Evolutionary conservation across 805 yeast genomes (phyloP), one percentile per base, ranked within the genome.

Genomic region (Kuraishia cidri): DNA sequence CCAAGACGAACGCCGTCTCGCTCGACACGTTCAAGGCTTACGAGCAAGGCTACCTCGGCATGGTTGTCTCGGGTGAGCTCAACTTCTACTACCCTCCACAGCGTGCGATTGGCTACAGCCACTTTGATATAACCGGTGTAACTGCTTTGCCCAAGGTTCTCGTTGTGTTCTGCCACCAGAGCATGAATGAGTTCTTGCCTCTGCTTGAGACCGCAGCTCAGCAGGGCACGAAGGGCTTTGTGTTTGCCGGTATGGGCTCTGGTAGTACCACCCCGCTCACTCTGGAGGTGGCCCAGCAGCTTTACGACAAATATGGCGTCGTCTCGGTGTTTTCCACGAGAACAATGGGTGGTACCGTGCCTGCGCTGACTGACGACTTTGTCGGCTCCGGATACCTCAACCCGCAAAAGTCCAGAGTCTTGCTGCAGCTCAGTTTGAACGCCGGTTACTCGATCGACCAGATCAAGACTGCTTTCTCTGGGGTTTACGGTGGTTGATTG

Each of bases 41-140:
- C n/a, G 79, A 81, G 38, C 83, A 78, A 46, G 86, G 86, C 9
- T 78, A 75, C 47, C 51, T 79, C 43, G 87, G 87, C 4, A 74
- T 71, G 45, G 77, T 78, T 47, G 81, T 78, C 24, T 74, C 76
- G 46, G 74, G 76, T 36, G 73, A 71, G 46, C 69, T 77, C 18
- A 78, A 74, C 45, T 79, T 69, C 47, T 76, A 73, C 45, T 77
- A 66, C 44, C 83, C 83, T 25, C 71, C 81, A 2, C 66, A 64
- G 17, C 68, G 68, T 46, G 81, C 83, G 6, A 57, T 68, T 18
- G 78, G 77, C 2, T 51, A 60, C 26, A 55, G 55, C 38, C 55
- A 51, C 40, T 67, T 71, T 37, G 55, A 66, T 34, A 46, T 67
- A 36, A 52, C 57, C 31, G 37, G 57, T 1, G 32, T 37, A 6